A percentile compares a stretch with the other conserved stretches of the same genome.
These are phyloP conservation scores for Starmerella asiatica DNA, from an alignment of 805 yeast genomes.

Conservation along the genomic window DNA sequence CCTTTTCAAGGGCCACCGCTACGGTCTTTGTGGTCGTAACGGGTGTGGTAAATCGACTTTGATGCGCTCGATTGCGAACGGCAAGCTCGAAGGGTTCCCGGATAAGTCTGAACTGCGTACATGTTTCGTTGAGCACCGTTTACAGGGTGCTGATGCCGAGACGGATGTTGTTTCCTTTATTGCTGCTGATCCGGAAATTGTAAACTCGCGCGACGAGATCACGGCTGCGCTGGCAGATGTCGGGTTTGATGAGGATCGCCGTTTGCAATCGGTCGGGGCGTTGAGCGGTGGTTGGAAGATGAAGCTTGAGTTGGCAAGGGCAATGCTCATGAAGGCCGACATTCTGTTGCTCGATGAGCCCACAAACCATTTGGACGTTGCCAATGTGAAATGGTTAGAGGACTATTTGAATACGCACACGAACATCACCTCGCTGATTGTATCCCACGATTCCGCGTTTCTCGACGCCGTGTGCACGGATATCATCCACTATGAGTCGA, in stretches of 20 bases:
- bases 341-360: slow-evolving; percentile 92
- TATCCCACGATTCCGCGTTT: slow-evolving; percentile 96
- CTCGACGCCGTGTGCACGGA: slow-evolving; percentile 92
- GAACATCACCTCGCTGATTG: slow-evolving; percentile 85
- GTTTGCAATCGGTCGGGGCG: slow-evolving; percentile 83
- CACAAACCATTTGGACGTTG: slow-evolving; percentile 92
- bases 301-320: slow-evolving; percentile 97
- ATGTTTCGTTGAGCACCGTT: slow-evolving; percentile 92
- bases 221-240: slow-evolving; percentile 64
- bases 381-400: slow-evolving; percentile 86
- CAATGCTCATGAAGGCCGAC: slow-evolving; percentile 95
- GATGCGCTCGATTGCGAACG: slow-evolving; percentile 93
- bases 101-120: slow-evolving; percentile 73
- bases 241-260: slow-evolving; percentile 84
- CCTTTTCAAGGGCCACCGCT: slow-evolving; percentile 85
- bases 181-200: slow-evolving; percentile 74
- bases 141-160: slow-evolving; percentile 90
- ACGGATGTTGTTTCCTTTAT: slow-evolving; percentile 79
- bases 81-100: slow-evolving; percentile 96
- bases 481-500: slow-evolving; percentile 89
- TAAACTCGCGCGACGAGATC: slow-evolving; percentile 56
- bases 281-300: slow-evolving; percentile 99
- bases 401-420: slow-evolving; percentile 71
- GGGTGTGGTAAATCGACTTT: slow-evolving; percentile 98
- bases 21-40: slow-evolving; percentile 94